Evolutionary conservation across 2,329 filamentous ascomycete genomes (phyloP), one percentile per base, ranked within the genome.

Genomic region (Xylaria sp.): DNA sequence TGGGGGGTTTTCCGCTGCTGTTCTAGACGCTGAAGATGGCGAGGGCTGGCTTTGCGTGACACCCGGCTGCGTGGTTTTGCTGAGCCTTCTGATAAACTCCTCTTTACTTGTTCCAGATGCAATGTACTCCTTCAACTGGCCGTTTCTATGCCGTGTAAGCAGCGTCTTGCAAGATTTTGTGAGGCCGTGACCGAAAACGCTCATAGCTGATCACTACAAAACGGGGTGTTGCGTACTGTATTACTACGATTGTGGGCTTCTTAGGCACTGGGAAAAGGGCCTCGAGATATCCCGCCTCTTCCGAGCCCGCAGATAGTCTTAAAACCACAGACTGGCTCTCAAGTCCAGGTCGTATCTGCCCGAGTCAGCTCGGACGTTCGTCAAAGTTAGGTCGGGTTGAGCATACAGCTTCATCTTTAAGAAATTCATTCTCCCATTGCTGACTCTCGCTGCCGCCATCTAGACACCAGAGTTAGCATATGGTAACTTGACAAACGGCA

Each of bases 231-330:
- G 72, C 83, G 54, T 79, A 89, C 85, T 88, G 87, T 68, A 97
- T 93, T 19, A 96, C 80, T 15, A 97, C 84, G 8, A 97, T 77
- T 1, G 90, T 90, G 0, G 94, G 93, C n/a, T 87, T 87, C 67
- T 87, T 87, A 1, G 86, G 84, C n/a, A 97, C 80, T 0, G 92
- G 91, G 70, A 92, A 96, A 70, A 97, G 91, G 46, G 91, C 91
- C 9, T 88, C 85, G 13, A 98, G 81, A 71, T 92, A 96, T 5
- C 85, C 87, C 9, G 92, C 92, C 79, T 97, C 93, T 67, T 90
- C 85, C 1, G 90, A 93, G 21, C 89, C 91, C 17, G 88, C 87
- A 33, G 82, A 77, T 21, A 97, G 81, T 52, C 89, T 86, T 21
- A 97, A 80, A 7, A 89, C 78, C 19, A 97, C 81, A 2, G 91